phyloP scores from a whole-genome alignment of 2,329 filamentous ascomycete species.

The Microsporum canis region DNA sequence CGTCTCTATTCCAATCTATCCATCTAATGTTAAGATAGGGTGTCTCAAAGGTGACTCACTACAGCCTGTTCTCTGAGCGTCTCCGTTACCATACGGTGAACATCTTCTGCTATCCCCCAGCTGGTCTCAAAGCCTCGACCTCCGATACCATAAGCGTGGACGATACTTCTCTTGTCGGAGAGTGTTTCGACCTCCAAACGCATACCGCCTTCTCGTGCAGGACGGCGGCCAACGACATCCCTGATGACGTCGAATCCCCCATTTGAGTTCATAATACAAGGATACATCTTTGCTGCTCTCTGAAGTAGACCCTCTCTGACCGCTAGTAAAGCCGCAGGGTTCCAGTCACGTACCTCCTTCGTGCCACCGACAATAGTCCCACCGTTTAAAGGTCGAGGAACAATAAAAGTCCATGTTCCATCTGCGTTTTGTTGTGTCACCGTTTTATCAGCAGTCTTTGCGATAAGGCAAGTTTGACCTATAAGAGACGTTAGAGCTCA shows the following conservation, averaged over 20 bases:
- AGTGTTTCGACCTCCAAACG: slow-evolving; percentile 43
- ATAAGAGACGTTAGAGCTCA: not conserved
- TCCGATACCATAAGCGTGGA: slow-evolving; percentile 51
- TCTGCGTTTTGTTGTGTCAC: slow-evolving; percentile 53
- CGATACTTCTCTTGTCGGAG: slow-evolving; percentile 20
- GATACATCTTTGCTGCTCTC: slow-evolving; percentile 32
- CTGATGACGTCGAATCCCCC: slow-evolving; percentile 33
- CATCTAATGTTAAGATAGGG: not conserved
- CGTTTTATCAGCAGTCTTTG: slow-evolving; percentile 33
- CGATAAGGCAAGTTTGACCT: slow-evolving; percentile 40
- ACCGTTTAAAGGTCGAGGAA: slow-evolving; percentile 50
- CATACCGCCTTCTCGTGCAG: slow-evolving; percentile 38
- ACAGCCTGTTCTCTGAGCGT: not conserved
- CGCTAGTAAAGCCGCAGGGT: slow-evolving; percentile 37
- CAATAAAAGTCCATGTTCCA: slow-evolving; percentile 52
- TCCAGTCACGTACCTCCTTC: slow-evolving; percentile 50
- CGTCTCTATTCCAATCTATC: not conserved
- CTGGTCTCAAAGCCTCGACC: slow-evolving; percentile 52
- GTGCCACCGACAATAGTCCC: slow-evolving; percentile 57
- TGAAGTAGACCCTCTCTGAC: slow-evolving; percentile 40
- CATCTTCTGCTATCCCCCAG: slow-evolving; percentile 47
- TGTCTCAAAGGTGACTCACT: not conserved
- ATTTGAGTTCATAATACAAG: slow-evolving; percentile 27
- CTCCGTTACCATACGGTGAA: slow-evolving; percentile 32
- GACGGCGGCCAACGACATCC: slow-evolving; percentile 38